Conservation (phyloP, 2,329 filamentous ascomycete genomes). For the Moelleriella libera region DNA sequence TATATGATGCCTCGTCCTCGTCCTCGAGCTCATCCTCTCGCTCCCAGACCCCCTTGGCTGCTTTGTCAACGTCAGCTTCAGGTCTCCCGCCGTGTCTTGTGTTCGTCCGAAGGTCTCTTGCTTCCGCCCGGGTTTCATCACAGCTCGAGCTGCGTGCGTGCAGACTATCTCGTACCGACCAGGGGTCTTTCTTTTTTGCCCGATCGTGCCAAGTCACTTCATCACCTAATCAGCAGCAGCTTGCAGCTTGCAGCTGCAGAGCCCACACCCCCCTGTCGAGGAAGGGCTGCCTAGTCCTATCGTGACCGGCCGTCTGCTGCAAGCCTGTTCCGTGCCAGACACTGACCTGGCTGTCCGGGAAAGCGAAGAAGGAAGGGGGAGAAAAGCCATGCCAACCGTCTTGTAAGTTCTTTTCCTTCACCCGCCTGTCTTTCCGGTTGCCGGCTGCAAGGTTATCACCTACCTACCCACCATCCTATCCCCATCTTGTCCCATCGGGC, state of each 20-base stretch:
- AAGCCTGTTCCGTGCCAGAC: not conserved
- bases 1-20: not conserved
- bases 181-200: not conserved
- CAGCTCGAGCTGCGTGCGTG: not conserved
- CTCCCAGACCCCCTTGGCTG: not conserved
- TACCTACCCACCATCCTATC: not conserved
- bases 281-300: not conserved
- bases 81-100: no score
- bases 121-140: not conserved
- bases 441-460: not conserved
- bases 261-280: slow-evolving; percentile 1
- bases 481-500: not conserved
- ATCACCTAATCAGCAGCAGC: not conserved
- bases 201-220: not conserved
- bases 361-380: slow-evolving; percentile 5
- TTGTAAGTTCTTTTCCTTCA: slow-evolving; percentile 2
- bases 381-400: slow-evolving; percentile 7
- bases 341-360: not conserved
- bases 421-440: not conserved
- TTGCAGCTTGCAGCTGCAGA: not conserved
- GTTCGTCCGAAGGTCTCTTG: not conserved
- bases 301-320: not conserved
- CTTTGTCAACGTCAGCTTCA: not conserved
- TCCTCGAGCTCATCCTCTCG: not conserved
- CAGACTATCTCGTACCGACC: not conserved